phyloP scores from a whole-genome alignment of 1,284 basidiomycete species.

The Trichosporon coremiiforme region DNA sequence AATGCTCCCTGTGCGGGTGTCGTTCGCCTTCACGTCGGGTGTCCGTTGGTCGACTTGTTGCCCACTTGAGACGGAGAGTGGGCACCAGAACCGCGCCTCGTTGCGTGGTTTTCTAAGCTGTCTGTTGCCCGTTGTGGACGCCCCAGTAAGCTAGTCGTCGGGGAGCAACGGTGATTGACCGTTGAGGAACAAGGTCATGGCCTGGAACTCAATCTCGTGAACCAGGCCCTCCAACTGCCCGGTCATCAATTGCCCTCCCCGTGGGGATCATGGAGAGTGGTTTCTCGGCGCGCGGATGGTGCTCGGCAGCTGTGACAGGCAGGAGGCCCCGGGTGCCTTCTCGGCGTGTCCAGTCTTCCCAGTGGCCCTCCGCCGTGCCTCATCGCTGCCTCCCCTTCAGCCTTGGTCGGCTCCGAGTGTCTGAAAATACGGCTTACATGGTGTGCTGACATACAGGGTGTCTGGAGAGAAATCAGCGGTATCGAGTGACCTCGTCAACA shows the following conservation, averaged over 20 bases:
- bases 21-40: too few species aligned
- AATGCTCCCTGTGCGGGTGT: too few species aligned
- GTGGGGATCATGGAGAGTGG: neutral
- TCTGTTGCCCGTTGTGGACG: too few species aligned
- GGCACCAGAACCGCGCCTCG: neutral
- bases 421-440: neutral
- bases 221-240: neutral
- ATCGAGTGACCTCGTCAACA: constrained; percentile 40
- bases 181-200: neutral
- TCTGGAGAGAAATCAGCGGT: constrained; percentile 43
- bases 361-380: neutral
- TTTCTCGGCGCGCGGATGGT: neutral
- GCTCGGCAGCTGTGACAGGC: too few species aligned
- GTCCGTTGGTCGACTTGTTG: neutral
- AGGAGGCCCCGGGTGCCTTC: neutral
- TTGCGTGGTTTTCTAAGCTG: neutral
- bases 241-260: neutral
- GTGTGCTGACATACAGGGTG: constrained; percentile 37
- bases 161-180: neutral
- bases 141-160: too few species aligned
- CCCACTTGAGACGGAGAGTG: neutral
- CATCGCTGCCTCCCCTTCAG: neutral
- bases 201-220: neutral
- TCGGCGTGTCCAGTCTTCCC: too few species aligned
- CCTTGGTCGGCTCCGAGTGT: neutral